Conservation (phyloP, 2,329 filamentous ascomycete species). For the Whalleya microplaca region DNA sequence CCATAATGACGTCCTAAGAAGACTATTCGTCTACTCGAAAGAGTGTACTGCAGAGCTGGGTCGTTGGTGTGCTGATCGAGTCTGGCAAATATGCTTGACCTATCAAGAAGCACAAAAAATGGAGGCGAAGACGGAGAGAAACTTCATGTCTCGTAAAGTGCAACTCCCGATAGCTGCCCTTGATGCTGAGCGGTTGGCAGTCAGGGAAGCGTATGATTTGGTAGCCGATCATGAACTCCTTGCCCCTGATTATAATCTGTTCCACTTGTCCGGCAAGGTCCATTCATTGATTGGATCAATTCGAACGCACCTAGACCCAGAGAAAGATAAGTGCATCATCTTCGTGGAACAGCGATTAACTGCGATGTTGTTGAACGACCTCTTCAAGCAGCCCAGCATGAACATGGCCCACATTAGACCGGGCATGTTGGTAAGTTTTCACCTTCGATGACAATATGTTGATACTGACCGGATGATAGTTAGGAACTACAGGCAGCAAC, state of each 20-base stretch:
- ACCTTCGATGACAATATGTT: neutral
- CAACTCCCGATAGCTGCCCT: conserved; percentile 29
- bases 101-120: conserved; percentile 65
- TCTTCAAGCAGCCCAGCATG: conserved; percentile 63
- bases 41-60: conserved; percentile 71
- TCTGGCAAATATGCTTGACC: conserved; percentile 73
- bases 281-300: conserved; percentile 64
- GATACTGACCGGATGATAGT: conserved; percentile 29
- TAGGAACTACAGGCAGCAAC: conserved; percentile 49
- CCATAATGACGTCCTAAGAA: conserved; percentile 51
- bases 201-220: conserved; percentile 61
- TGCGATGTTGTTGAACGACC: conserved; percentile 70
- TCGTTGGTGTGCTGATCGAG: conserved; percentile 80
- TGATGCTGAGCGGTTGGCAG: conserved; percentile 37
- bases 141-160: conserved; percentile 37
- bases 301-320: conserved; percentile 61
- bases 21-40: conserved; percentile 62
- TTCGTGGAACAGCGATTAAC: conserved; percentile 83
- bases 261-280: conserved; percentile 74
- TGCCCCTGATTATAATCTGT: conserved; percentile 33
- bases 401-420: conserved; percentile 58
- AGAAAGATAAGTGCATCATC: conserved; percentile 75
- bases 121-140: conserved; percentile 56
- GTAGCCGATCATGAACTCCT: conserved; percentile 56
- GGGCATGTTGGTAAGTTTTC: conserved; percentile 57